Percentiles rank a stretch among this genome's conserved stretches.
These are phyloP conservation scores for Puya raimondii DNA, from an alignment of 176 grass and related monocot genomes.

Conservation along the genomic window DNA sequence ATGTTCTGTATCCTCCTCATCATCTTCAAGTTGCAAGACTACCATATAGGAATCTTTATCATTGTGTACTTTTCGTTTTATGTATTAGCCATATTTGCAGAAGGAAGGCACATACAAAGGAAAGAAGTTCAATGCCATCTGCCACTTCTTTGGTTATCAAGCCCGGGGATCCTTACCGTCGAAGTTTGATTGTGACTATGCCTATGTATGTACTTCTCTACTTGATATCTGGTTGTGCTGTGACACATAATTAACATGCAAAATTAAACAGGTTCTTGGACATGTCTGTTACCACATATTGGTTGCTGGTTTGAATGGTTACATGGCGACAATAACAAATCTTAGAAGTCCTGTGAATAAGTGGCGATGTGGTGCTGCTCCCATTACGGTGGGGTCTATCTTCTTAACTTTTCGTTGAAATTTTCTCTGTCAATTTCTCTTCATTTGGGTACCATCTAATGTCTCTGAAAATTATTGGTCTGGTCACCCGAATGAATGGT, in stretches of 20 bases:
- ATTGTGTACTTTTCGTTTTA: background rate
- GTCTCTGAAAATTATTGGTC: background rate
- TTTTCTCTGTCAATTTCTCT: background rate
- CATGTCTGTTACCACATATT: conserved; percentile 93
- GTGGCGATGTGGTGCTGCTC: conserved; percentile 92
- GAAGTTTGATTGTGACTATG: conserved; percentile 97
- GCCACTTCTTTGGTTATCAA: conserved; percentile 99
- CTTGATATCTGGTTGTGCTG: conserved; percentile 4
- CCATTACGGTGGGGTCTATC: conserved; percentile 64
- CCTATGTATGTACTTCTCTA: conserved; percentile 52
- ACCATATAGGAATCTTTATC: background rate
- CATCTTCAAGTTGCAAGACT: background rate
- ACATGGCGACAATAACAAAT: conserved; percentile 98
- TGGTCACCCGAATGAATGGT: background rate
- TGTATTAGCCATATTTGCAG: conserved; percentile 29
- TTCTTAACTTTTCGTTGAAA: background rate
- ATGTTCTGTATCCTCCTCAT: background rate
- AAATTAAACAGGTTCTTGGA: conserved; percentile 61
- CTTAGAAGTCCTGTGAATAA: conserved; percentile 90
- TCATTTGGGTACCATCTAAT: background rate
- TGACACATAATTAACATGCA: background rate
- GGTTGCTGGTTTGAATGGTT: conserved; percentile 85
- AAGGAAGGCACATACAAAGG: conserved; percentile 96
- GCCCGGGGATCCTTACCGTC: conserved; percentile 92
- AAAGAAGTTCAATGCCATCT: conserved; percentile 98